These are phyloP conservation scores for Gymnopilus dilepis DNA, from an alignment of 768 basidiomycete genomes.

Conservation along the genomic window DNA sequence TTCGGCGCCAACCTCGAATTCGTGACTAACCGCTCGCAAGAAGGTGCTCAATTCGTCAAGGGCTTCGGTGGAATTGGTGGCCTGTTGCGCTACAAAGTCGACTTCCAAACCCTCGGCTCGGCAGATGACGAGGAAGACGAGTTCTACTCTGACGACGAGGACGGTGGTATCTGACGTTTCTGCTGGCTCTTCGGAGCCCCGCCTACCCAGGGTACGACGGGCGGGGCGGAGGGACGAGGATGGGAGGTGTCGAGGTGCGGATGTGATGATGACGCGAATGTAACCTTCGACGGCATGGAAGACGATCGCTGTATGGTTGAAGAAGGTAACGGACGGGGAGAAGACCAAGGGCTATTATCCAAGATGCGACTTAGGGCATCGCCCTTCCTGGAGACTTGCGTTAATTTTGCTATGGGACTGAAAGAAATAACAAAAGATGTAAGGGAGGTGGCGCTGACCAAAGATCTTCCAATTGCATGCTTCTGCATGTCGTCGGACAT, in stretches of 20 bases:
- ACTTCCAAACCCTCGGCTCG: slow-evolving; percentile 80
- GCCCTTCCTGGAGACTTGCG: slow-evolving; percentile 8
- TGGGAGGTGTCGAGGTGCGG: slow-evolving; percentile 1
- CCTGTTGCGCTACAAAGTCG: slow-evolving; percentile 95
- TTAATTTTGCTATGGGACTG: slow-evolving; percentile 16
- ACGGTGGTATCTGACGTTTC: slow-evolving; percentile 80
- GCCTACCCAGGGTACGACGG: slow-evolving; percentile 65
- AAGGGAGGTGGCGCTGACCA: slow-evolving; percentile 2
- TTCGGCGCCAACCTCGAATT: slow-evolving; percentile 97
- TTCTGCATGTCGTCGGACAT: slow-evolving; percentile 17
- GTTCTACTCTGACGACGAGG: slow-evolving; percentile 76
- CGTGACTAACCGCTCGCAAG: slow-evolving; percentile 94
- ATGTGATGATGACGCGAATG: slow-evolving; percentile 8
- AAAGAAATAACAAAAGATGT: slow-evolving; percentile 9
- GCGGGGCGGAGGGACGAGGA: slow-evolving; percentile 60
- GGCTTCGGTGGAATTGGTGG: slow-evolving; percentile 99
- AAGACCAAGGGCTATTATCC: slow-evolving; percentile 6
- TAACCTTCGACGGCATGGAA: slow-evolving; percentile 3
- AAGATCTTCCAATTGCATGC: slow-evolving; percentile 18
- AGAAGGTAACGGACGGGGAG: slow-evolving; percentile 1
- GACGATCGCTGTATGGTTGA: slow-evolving; percentile 4
- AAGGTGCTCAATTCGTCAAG: slow-evolving; percentile 97
- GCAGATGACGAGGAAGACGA: slow-evolving; percentile 88
- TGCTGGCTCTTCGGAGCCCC: slow-evolving; percentile 88
- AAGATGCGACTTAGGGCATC: slow-evolving; percentile 11